A percentile compares a stretch with the other conserved stretches of the same genome.
Evolutionary conservation across 208 protist genomes (phyloP).

Genomic region (Leishmania amazonensis): DNA sequence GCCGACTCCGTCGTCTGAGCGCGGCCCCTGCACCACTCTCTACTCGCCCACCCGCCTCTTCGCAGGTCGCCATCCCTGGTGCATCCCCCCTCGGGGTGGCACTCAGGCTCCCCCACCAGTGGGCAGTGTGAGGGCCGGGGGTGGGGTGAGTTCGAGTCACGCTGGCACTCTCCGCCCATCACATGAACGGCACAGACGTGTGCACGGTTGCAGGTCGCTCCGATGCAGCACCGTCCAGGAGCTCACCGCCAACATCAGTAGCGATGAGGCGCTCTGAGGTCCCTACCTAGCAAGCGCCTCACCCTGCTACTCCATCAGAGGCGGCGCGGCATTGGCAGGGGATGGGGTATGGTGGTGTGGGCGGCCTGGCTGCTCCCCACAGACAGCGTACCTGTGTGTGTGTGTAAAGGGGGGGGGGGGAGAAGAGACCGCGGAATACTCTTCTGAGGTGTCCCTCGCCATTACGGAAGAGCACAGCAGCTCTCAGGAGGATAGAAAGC

Average conservation of each 20-base stretch:
- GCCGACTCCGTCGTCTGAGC: no score
- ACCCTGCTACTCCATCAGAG: no score
- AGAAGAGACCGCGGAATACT: no score
- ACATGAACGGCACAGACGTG: not conserved
- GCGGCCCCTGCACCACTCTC: not conserved
- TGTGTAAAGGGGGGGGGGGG: no score
- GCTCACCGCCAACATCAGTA: not conserved
- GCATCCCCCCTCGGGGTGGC: not conserved
- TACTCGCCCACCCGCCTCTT: not conserved
- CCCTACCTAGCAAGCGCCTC: not conserved
- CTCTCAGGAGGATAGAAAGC: not conserved
- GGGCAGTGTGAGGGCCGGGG: not conserved
- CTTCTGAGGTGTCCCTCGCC: no score
- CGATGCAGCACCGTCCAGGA: not conserved
- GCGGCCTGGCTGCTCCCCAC: no score
- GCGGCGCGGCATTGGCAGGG: no score
- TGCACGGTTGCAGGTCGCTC: not conserved
- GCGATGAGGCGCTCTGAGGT: not conserved
- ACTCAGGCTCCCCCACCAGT: not conserved
- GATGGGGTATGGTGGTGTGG: no score
- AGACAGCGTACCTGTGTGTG: not conserved
- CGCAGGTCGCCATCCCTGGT: not conserved
- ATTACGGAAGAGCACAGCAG: not conserved
- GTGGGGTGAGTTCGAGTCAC: not conserved
- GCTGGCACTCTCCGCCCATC: not conserved